These are phyloP conservation scores for Chrysanthemum seticuspe DNA, from an alignment of 129 eudicot species.

Conservation along the genomic window DNA sequence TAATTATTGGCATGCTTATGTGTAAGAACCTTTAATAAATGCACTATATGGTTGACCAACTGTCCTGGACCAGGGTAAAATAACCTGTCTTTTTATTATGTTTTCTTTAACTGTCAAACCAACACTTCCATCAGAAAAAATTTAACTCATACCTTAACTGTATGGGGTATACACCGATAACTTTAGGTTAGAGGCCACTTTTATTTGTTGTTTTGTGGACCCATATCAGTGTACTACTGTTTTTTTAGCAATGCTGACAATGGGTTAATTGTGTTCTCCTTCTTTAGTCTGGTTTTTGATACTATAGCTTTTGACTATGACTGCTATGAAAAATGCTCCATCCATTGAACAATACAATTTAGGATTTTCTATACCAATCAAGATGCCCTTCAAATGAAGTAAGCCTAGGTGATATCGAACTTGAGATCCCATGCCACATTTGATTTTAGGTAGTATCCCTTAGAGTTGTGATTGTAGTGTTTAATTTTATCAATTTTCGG, in stretches of 20 bases:
- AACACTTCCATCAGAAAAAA: not conserved
- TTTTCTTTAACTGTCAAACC: slow-evolving; percentile 3
- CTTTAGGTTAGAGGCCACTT: too few species aligned
- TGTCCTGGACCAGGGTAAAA: slow-evolving; percentile 29
- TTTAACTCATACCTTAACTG: not conserved
- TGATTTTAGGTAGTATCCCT: too few species aligned
- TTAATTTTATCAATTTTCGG: too few species aligned
- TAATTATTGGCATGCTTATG: slow-evolving; percentile 17
- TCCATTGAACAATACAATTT: too few species aligned
- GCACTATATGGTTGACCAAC: slow-evolving; percentile 34
- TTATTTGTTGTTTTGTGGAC: slow-evolving; percentile 21
- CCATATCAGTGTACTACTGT: slow-evolving; percentile 7
- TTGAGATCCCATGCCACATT: too few species aligned
- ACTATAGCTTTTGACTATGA: not conserved
- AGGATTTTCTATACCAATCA: too few species aligned
- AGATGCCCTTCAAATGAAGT: too few species aligned
- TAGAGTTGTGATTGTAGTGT: too few species aligned
- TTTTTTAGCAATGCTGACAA: not conserved
- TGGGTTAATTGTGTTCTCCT: not conserved
- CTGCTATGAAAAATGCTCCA: not conserved
- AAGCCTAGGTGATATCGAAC: too few species aligned
- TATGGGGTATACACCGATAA: too few species aligned
- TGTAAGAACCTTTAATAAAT: slow-evolving; percentile 21
- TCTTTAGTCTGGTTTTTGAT: not conserved
- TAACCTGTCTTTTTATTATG: slow-evolving; percentile 17